A percentile compares a stretch with the other conserved stretches of the same genome.
These are phyloP conservation scores for Rubia tinctorum DNA, from an alignment of 305 asterid species.

Conservation along the genomic window DNA sequence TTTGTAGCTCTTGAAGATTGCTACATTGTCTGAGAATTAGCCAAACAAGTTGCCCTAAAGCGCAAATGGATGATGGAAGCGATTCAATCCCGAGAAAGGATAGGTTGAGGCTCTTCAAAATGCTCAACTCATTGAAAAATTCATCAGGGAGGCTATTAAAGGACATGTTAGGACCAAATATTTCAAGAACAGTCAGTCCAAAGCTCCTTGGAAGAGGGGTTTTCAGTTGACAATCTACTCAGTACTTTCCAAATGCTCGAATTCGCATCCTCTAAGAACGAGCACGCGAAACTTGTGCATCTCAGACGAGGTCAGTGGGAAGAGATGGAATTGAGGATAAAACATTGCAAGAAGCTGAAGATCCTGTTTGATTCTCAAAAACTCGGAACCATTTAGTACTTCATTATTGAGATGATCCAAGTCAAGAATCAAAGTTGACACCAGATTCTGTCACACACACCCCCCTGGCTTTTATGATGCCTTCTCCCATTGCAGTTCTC, in stretches of 20 bases:
- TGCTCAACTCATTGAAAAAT: constrained; percentile 3
- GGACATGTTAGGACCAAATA: constrained; percentile 12
- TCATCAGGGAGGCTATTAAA: constrained; percentile 10
- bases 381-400: not conserved
- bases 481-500: constrained; percentile 25
- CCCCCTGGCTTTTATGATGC: constrained; percentile 27
- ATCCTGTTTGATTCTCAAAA: not conserved
- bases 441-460: constrained; percentile 1
- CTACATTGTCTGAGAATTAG: constrained; percentile 9
- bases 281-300: constrained; percentile 28
- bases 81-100: constrained; percentile 2
- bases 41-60: constrained; percentile 1
- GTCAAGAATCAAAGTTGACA: constrained; percentile 29
- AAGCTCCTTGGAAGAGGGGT: not conserved
- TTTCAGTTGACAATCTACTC: not conserved
- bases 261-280: constrained; percentile 41
- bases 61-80: not conserved
- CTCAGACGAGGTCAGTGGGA: constrained; percentile 20
- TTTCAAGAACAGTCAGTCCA: constrained; percentile 18
- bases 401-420: constrained; percentile 20
- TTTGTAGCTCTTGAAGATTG: not conserved
- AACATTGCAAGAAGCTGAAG: constrained; percentile 32
- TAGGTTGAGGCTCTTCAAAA: constrained; percentile 2
- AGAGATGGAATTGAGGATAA: constrained; percentile 29
- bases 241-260: constrained; percentile 19